Conservation (phyloP, 192 early-diverging fungal species). For the Coemansia sp. region DNA sequence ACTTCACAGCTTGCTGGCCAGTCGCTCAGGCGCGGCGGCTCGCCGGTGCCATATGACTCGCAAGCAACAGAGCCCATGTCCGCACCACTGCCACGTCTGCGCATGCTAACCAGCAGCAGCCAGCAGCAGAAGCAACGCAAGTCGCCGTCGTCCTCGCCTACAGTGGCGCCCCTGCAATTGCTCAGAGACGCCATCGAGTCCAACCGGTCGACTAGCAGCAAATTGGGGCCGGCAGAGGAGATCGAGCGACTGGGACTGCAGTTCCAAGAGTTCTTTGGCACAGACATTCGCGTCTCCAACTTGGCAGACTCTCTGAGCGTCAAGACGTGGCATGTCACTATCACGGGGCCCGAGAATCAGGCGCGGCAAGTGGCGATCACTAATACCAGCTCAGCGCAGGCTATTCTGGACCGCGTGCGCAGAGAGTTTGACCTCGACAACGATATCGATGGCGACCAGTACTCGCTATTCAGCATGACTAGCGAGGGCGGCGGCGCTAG, state of each 20-base stretch:
- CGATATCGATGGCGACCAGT: slow-evolving; percentile 65
- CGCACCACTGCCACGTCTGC: slow-evolving; percentile 39
- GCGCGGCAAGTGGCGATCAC: slow-evolving; percentile 79
- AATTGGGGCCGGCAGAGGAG: slow-evolving; percentile 20
- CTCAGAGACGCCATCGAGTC: slow-evolving; percentile 22
- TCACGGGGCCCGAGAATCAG: slow-evolving; percentile 81
- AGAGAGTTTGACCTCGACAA: slow-evolving; percentile 82
- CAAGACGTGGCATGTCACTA: slow-evolving; percentile 67
- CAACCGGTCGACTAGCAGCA: slow-evolving; percentile 7
- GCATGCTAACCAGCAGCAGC: slow-evolving; percentile 28
- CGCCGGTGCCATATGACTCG: background rate
- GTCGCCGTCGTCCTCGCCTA: slow-evolving; percentile 11
- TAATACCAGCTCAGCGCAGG: slow-evolving; percentile 65
- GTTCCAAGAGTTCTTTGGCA: slow-evolving; percentile 58
- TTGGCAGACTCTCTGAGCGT: slow-evolving; percentile 54
- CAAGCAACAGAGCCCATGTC: slow-evolving; percentile 37
- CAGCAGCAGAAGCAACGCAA: slow-evolving; percentile 25
- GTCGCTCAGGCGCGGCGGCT: slow-evolving; percentile 6
- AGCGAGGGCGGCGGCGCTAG: slow-evolving; percentile 72
- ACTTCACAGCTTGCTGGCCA: slow-evolving; percentile 26
- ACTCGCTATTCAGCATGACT: slow-evolving; percentile 73
- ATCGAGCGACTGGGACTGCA: slow-evolving; percentile 50
- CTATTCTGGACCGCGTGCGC: slow-evolving; percentile 73
- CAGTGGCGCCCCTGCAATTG: slow-evolving; percentile 19
- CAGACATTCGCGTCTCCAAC: slow-evolving; percentile 47